Conservation (phyloP, 257 asterid species). For the Linaria vulgaris region DNA sequence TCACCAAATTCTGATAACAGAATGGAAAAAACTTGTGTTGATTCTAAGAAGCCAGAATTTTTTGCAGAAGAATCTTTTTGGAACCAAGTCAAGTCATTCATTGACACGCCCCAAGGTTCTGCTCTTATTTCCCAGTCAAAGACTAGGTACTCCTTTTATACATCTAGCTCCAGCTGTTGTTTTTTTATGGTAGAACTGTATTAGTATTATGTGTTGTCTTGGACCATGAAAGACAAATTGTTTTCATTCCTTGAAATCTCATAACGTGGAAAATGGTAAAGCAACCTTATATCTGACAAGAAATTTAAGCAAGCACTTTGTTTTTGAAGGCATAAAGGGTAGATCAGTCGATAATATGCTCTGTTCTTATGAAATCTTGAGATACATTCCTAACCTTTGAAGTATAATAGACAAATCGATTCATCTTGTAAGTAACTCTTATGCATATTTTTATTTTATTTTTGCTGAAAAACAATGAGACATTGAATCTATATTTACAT, state of each 20-base stretch:
- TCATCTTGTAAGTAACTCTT: background rate
- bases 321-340: background rate
- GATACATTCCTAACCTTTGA: background rate
- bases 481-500: too few relatives aligned
- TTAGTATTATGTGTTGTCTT: constrained; percentile 4
- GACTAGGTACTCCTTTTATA: constrained; percentile 54
- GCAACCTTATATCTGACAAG: too few relatives aligned
- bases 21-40: constrained; percentile 28
- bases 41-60: constrained; percentile 29
- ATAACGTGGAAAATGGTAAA: background rate
- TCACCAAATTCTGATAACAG: constrained; percentile 27
- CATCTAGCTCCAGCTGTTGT: constrained; percentile 12
- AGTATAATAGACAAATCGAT: background rate
- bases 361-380: background rate
- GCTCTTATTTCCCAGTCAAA: constrained; percentile 46
- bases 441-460: background rate
- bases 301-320: background rate
- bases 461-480: background rate
- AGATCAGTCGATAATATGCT: background rate
- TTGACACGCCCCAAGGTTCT: constrained; percentile 48
- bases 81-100: constrained; percentile 57
- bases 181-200: constrained; percentile 4
- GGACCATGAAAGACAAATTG: background rate
- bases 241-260: background rate
- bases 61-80: constrained; percentile 64